These are phyloP conservation scores for Salmacisia buchloeana DNA, from an alignment of 1,284 basidiomycete species.

Conservation along the genomic window DNA sequence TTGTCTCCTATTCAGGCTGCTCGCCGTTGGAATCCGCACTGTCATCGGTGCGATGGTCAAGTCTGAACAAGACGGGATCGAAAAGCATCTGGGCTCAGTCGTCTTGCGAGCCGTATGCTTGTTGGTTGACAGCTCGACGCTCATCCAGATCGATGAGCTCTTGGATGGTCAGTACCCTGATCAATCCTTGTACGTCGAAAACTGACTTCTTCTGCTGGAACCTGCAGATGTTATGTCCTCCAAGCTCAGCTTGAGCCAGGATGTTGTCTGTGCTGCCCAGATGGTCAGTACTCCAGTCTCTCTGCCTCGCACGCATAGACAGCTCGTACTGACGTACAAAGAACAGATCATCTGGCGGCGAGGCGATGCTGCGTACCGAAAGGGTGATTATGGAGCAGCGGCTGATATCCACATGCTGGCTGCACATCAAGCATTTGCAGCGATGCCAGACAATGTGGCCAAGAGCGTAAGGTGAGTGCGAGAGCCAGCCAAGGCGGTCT, in stretches of 20 bases:
- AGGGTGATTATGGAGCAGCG: background rate
- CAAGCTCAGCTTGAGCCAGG: background rate
- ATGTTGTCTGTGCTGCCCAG: slow-evolving; percentile 4
- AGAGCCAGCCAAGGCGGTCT: background rate
- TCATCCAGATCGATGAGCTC: background rate
- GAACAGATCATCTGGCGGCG: slow-evolving; percentile 9
- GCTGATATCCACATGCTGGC: slow-evolving; percentile 5
- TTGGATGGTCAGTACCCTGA: background rate
- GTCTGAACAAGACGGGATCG: background rate
- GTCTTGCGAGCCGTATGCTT: background rate
- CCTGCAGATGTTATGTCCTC: background rate
- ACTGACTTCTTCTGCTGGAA: background rate
- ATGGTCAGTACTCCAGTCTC: background rate
- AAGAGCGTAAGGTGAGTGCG: background rate
- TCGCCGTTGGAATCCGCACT: background rate
- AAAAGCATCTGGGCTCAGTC: background rate
- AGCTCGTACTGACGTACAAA: background rate
- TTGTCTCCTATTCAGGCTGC: background rate
- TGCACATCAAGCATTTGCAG: background rate
- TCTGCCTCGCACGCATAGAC: background rate
- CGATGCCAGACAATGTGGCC: slow-evolving; percentile 4
- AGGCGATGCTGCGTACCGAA: background rate
- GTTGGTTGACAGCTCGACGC: background rate
- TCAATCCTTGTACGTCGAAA: too few relatives aligned
- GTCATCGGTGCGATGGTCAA: slow-evolving; percentile 4